Conservation (phyloP, 768 basidiomycete genomes). For the Pholiota microspora region DNA sequence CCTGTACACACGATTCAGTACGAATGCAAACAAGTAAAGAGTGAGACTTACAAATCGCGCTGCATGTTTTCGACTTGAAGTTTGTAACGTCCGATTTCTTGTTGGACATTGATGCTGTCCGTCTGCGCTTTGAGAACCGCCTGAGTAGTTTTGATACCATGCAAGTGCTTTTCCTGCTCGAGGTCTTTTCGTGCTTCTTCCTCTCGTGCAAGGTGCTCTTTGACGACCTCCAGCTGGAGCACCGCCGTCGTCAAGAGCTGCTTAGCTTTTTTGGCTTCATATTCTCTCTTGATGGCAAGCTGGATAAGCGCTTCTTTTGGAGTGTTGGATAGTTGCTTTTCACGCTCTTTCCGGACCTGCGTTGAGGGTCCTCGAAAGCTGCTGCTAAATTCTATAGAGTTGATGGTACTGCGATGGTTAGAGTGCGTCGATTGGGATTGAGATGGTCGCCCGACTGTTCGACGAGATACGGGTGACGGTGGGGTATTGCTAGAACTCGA, state of each 20-base stretch:
- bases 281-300: slow-evolving; percentile 24
- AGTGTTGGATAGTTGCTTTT: slow-evolving; percentile 23
- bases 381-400: slow-evolving; percentile 4
- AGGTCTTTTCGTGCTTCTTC: slow-evolving; percentile 15
- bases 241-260: slow-evolving; percentile 26
- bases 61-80: slow-evolving; percentile 24
- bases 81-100: slow-evolving; percentile 25
- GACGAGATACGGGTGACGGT: slow-evolving; percentile 4
- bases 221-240: slow-evolving; percentile 22
- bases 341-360: slow-evolving; percentile 22
- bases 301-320: slow-evolving; percentile 25
- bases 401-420: slow-evolving; percentile 3
- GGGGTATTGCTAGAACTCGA: slow-evolving; percentile 17
- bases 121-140: slow-evolving; percentile 26
- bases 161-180: slow-evolving; percentile 22
- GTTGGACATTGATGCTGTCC: slow-evolving; percentile 22
- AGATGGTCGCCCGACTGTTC: slow-evolving; percentile 5
- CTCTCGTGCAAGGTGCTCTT: slow-evolving; percentile 15
- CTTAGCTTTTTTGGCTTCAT: slow-evolving; percentile 26
- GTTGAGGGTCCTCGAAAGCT: slow-evolving; percentile 9
- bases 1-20: slow-evolving; percentile 12
- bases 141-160: slow-evolving; percentile 24
- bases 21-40: background rate
- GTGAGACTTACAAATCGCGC: slow-evolving; percentile 25
- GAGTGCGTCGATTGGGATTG: slow-evolving; percentile 4